These are phyloP conservation scores for Gossypium davidsonii DNA, from an alignment of 441 rosid species.

Conservation along the genomic window DNA sequence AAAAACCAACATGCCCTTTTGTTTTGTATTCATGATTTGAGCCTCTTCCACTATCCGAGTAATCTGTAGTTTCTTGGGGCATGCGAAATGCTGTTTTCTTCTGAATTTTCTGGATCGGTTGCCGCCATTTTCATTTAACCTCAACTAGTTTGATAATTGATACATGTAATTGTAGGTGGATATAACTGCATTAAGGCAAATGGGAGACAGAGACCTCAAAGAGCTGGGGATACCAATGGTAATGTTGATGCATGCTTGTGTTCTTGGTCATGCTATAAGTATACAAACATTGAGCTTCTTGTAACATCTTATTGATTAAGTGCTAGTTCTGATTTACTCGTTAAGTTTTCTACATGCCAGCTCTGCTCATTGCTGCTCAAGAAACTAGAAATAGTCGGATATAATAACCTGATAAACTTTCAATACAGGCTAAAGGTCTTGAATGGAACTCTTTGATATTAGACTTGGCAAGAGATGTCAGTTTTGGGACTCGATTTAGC, in stretches of 20 bases:
- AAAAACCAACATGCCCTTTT: neutral
- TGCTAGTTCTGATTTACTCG: neutral
- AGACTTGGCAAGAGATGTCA: neutral
- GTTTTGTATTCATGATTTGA: neutral
- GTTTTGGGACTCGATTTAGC: neutral
- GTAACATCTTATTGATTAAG: neutral
- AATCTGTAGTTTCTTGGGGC: neutral
- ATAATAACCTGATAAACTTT: neutral
- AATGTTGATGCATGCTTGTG: constrained; percentile 1
- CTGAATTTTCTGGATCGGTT: neutral
- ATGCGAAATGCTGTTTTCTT: neutral
- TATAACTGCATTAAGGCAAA: constrained; percentile 50
- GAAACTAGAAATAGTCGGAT: neutral
- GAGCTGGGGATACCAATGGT: constrained; percentile 70
- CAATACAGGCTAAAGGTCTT: neutral
- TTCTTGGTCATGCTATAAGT: neutral
- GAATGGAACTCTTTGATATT: neutral
- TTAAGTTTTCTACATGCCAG: neutral
- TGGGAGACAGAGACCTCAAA: constrained; percentile 51
- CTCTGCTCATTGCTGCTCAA: neutral
- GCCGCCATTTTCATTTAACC: neutral
- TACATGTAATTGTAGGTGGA: constrained; percentile 40
- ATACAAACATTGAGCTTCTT: neutral
- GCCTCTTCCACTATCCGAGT: neutral
- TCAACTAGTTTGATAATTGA: neutral